These are phyloP conservation scores for Fusarium longipes DNA, from an alignment of 2,329 filamentous ascomycete genomes.

Conservation along the genomic window DNA sequence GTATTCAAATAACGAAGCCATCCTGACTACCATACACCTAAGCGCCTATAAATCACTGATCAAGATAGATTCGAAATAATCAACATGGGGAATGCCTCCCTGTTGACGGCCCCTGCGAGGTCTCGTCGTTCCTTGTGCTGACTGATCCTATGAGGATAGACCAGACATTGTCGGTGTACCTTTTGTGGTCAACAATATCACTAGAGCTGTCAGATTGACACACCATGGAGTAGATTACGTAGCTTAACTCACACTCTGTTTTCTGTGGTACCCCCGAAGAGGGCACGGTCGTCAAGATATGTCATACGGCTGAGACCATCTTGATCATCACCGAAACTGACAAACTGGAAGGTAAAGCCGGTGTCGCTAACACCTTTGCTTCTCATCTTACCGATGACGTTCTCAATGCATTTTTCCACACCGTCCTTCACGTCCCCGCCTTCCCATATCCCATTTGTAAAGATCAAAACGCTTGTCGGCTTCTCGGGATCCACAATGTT, in stretches of 20 bases:
- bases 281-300: conserved; percentile 23
- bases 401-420: conserved; percentile 2
- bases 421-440: fast-evolving
- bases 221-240: fast-evolving
- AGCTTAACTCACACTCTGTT: neutral
- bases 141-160: conserved; percentile 16
- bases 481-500: neutral
- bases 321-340: conserved; percentile 25
- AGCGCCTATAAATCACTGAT: neutral
- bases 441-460: conserved; percentile 29
- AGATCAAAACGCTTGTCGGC: conserved; percentile 17
- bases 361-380: neutral
- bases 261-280: neutral
- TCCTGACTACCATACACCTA: neutral
- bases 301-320: conserved; percentile 1
- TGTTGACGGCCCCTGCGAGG: neutral
- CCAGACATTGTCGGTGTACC: conserved; percentile 1
- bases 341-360: conserved; percentile 20
- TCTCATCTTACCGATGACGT: neutral
- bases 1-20: neutral
- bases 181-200: conserved; percentile 33
- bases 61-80: neutral
- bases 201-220: neutral
- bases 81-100: neutral
- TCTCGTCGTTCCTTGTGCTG: neutral